Evolutionary conservation across 2,329 filamentous ascomycete species (phyloP).

Genomic region (Ophiostoma himal-ulmi): DNA sequence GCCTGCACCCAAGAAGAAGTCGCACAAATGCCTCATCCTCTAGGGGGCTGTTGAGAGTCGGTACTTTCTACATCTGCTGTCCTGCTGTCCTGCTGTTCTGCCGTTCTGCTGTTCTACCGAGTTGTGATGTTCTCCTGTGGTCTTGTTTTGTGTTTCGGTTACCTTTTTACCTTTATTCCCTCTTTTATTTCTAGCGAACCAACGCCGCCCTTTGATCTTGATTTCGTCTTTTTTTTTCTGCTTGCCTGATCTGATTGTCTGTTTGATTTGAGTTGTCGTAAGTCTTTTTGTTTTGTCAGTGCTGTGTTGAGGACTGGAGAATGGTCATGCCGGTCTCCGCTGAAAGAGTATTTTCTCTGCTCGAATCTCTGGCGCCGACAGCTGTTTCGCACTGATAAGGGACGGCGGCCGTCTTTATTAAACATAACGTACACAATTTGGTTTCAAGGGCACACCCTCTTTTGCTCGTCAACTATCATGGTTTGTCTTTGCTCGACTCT

Average conservation of each 20-base stretch:
- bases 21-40: constrained; percentile 63
- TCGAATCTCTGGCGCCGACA: neutral
- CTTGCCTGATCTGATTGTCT: neutral
- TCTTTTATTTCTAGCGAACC: constrained; percentile 24
- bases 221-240: neutral
- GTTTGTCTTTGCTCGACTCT: neutral
- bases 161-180: constrained; percentile 8
- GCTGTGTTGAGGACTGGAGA: neutral
- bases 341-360: neutral
- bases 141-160: constrained; percentile 13
- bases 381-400: too few species aligned
- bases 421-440: constrained; percentile 7
- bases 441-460: neutral
- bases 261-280: neutral
- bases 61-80: neutral
- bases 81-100: neutral
- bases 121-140: neutral
- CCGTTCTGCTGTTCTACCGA: too few species aligned
- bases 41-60: constrained; percentile 33
- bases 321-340: neutral
- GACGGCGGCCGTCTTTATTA: constrained; percentile 10
- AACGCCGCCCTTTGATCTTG: constrained; percentile 20
- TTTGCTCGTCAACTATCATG: neutral
- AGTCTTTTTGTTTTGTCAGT: neutral
- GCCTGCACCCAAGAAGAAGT: constrained; percentile 71